Evolutionary conservation across 75 land plant species (phyloP), one percentile per base, ranked within the genome.

Genomic region (Gnetum montanum): DNA sequence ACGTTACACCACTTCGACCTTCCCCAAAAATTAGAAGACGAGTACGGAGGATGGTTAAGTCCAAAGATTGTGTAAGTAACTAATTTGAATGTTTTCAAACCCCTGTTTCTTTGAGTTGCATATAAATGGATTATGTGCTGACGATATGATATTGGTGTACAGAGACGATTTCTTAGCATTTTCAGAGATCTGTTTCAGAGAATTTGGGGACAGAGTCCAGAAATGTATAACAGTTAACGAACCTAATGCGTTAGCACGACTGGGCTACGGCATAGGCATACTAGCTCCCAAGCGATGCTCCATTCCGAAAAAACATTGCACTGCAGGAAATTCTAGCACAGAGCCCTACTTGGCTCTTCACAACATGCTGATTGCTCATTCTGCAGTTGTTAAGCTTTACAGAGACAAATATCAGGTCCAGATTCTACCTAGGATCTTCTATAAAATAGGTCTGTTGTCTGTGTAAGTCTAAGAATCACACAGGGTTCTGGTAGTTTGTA

Each of bases 331-430:
- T 46, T 82, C 81, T 3, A 34, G 50, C 0, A 66, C 60, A 1
- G 81, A 82, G 55, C 85, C 85, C 20, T 82, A 82, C 52, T 70
- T 67, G 54, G 81, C 58, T 0, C 41, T 47, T 37, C 85, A 82
- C 59, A 51, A 82, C 49, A 25, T 61, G 25, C 61, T 82, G 8
- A 59, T 82, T 0, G 65, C 85, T 19, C 85, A 82, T 61, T 77
- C 73, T 2, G 35, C 62, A 20, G 71, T 71, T 8, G 73, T 51
- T 8, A 57, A 51, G n/a, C 50, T 77, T 1, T 82, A 82, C 61
- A 73, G 57, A 43, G n/a, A 61, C 3, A 63, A 65, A 40, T 73
- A 46, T 53, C 71, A 63, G 67, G 81, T 69, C n/a, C n/a, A n/a
- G n/a, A n/a, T n/a, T n/a, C n/a, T n/a, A n/a, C n/a, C n/a, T n/a